These are phyloP conservation scores for Botrytis paeoniae DNA, from an alignment of 2,329 filamentous ascomycete genomes.

Conservation along the genomic window DNA sequence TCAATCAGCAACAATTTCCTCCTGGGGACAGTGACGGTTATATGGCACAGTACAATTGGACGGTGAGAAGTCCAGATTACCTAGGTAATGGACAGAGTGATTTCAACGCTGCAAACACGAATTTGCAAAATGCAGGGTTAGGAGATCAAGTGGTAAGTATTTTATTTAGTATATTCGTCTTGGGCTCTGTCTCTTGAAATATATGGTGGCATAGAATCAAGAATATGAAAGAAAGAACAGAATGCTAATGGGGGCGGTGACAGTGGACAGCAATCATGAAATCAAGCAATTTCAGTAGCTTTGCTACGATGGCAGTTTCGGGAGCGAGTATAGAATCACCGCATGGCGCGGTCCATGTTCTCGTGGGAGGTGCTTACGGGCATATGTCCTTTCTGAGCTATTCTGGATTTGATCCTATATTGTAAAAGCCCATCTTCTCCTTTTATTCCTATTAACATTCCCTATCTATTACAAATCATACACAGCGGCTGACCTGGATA, in stretches of 20 bases:
- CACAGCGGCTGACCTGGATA: constrained; percentile 26
- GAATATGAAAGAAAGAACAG: not conserved
- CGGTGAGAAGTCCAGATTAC: constrained; percentile 31
- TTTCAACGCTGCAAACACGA: constrained; percentile 24
- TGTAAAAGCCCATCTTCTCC: constrained; percentile 38
- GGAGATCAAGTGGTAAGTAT: constrained; percentile 27
- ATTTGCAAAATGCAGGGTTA: constrained; percentile 24
- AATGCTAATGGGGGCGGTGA: not conserved
- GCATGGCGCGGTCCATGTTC: constrained; percentile 45
- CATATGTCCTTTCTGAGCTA: constrained; percentile 44
- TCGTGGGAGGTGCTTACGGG: constrained; percentile 39
- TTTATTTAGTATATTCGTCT: not conserved
- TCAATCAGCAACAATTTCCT: constrained; percentile 40
- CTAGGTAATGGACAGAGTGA: constrained; percentile 22
- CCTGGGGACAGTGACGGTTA: constrained; percentile 37
- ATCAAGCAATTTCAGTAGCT: constrained; percentile 40
- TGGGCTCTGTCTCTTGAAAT: not conserved
- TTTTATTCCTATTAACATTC: not conserved
- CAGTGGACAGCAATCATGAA: constrained; percentile 46
- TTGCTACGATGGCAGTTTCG: constrained; percentile 41
- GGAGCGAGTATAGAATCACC: constrained; percentile 46
- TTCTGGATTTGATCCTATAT: constrained; percentile 48
- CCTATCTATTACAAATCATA: not conserved
- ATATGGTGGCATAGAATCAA: not conserved
- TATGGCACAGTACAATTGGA: constrained; percentile 39